Evolutionary conservation across 345 rosid species (phyloP), one percentile per base, ranked within the genome.

Genomic region (Pistacia atlantica): DNA sequence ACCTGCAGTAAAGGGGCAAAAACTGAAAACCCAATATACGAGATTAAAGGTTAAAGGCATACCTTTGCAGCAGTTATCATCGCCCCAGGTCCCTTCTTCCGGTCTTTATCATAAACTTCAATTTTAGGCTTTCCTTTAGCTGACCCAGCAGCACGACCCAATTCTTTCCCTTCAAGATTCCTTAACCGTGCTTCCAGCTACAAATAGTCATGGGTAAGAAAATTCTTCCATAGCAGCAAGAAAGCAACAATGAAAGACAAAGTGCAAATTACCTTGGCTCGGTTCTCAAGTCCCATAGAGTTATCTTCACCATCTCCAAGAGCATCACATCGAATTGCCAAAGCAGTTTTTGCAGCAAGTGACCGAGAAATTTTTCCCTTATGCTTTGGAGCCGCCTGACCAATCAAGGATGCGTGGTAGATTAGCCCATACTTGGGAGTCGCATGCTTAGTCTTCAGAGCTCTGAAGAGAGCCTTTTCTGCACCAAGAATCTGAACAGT

Each of bases 401-500:
- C 94, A 78, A 96, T 91, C 80, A 93, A 76, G 22, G 98, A 89
- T n/a, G 97, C 99, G 65, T 93, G 99, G 84, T 90, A 93, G 63
- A 96, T 86, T 65, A 96, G 83, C 35, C 98, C 97, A 8, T 94
- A 91, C 78, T 92, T 94, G 6, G 98, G 98, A 60, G 98, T 94
- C 8, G 97, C 89, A 71, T 96, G 99, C 69, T 95, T 95, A 68
- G 97, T 90, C 87, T 93, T 95, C 56, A 93, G 80, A 46, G 99
- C 99, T 85, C 99, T 89, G 81, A 92, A 95, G 28, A 92, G 88
- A 69, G 99, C 99, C 76, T 93, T 93, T 77, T 93, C 96, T 0
- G 99, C 99, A 60, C 98, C 99, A 71, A 95, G 96, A 76, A 93
- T 90, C 90, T 93, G 99, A 81, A 93, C 81, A 0, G 94, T 92